These are phyloP conservation scores for Eragrostis nindensis DNA, from an alignment of 176 grass and related monocot species.

Conservation along the genomic window DNA sequence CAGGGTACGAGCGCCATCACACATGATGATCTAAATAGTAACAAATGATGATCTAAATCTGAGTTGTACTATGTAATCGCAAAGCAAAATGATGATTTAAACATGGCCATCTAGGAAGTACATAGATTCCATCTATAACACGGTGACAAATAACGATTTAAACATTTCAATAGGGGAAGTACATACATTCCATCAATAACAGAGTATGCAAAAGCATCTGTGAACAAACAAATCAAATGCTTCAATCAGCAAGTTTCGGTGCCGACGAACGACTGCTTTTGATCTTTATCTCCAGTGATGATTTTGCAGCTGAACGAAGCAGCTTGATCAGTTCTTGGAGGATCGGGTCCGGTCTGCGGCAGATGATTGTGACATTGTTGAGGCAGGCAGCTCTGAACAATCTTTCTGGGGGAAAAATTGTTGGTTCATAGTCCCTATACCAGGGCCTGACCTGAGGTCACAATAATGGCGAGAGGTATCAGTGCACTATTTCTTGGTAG, in stretches of 20 bases:
- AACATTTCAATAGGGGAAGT: not conserved
- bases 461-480: not conserved
- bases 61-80: too few species aligned
- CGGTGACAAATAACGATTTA: too few species aligned
- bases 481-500: not conserved
- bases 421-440: not conserved
- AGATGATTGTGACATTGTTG: not conserved
- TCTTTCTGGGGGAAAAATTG: not conserved
- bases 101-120: too few species aligned
- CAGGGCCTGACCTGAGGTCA: not conserved
- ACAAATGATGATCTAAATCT: too few species aligned
- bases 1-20: too few species aligned
- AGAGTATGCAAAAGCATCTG: not conserved
- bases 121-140: too few species aligned
- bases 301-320: not conserved
- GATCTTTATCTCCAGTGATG: not conserved
- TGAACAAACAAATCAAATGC: not conserved
- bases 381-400: not conserved
- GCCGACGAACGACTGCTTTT: too few species aligned
- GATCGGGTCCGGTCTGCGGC: not conserved
- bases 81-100: too few species aligned
- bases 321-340: not conserved
- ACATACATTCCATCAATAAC: not conserved
- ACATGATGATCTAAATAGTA: too few species aligned
- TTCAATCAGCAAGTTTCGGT: too few species aligned